Evolutionary conservation across 495 filamentous ascomycete genomes (phyloP), one percentile per base, ranked within the genome.

Genomic region (Daldinia decipiens): DNA sequence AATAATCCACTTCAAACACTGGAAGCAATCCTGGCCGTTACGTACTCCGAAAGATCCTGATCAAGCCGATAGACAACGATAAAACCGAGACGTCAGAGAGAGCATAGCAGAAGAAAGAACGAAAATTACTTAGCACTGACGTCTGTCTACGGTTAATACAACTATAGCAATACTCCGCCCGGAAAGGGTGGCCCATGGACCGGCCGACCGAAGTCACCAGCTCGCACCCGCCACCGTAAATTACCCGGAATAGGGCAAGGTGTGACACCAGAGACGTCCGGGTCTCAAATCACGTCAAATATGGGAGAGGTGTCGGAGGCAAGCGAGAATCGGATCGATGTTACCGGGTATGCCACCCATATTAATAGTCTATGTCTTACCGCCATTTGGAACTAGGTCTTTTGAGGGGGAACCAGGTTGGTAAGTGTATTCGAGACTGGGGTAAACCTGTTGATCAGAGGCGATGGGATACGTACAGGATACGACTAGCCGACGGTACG

Each of bases 321-420:
- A 52, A 71, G 63, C 68, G 62, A 67, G 53, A 67, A 13, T 50
- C 53, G 68, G 68, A 29, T 39, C 17, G 27, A 39, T 51, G 50
- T n/a, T 67, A 26, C 68, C 62, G 68, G 59, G 45, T 47, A 31
- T 45, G 27, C 34, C 29, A 65, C 50, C 12, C 50, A 36, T 38
- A 59, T 24, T 45, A 17, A 0, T 56, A 54, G 34, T 0, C 24
- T 31, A 31, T 50, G 29, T 62, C 63, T 36, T 72, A 72, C 70
- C 70, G 70, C 70, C 39, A 68, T 72, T 72, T 72, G 59, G 59
- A 29, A 8, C 40, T 40, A 38, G 36, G 45, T 29, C 55, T 54
- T 51, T 19, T 19, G 36, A 38, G 38, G 12, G 19, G 62, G 62
- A 56, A 39, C 38, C 39, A n/a, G 31, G 40, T 26, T 52, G 4